Conservation (phyloP, 1,284 basidiomycete species). For the Apiotrichum gracile region DNA sequence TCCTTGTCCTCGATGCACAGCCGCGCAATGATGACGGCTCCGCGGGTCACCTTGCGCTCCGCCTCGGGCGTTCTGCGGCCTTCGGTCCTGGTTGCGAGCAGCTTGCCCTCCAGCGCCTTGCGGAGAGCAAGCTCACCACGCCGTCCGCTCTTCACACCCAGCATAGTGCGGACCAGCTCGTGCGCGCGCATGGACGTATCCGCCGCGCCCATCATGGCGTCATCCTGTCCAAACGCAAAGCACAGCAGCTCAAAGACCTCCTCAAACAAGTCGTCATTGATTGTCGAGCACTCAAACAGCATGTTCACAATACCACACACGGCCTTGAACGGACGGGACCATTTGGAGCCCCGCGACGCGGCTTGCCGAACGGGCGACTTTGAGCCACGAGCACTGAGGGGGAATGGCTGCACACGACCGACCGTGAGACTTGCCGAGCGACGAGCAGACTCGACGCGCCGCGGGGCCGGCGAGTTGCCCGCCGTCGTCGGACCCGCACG, state of each 20-base stretch:
- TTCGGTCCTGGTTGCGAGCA: conserved; percentile 11
- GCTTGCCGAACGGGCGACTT: conserved; percentile 9
- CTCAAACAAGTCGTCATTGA: conserved; percentile 33
- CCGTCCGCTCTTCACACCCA: conserved; percentile 30
- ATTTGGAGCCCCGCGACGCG: conserved; percentile 6
- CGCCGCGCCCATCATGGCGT: conserved; percentile 20
- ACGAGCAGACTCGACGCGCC: neutral
- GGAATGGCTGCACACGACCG: conserved; percentile 13
- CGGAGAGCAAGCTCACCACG: conserved; percentile 33
- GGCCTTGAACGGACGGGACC: conserved; percentile 26
- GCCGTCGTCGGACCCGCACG: neutral
- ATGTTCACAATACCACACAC: conserved; percentile 27
- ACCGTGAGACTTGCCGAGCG: conserved; percentile 11
- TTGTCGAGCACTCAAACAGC: conserved; percentile 25
- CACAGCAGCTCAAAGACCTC: conserved; percentile 33
- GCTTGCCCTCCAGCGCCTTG: conserved; percentile 32
- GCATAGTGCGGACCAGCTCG: conserved; percentile 28
- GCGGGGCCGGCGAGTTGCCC: neutral
- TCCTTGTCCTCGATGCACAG: conserved; percentile 25
- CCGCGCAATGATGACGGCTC: conserved; percentile 34
- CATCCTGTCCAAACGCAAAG: conserved; percentile 34
- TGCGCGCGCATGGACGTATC: conserved; percentile 15
- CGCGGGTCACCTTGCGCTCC: conserved; percentile 33
- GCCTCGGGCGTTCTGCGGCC: conserved; percentile 20
- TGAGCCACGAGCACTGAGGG: neutral